Conservation (phyloP, 495 filamentous ascomycete species). For the Cladorrhinum samala region DNA sequence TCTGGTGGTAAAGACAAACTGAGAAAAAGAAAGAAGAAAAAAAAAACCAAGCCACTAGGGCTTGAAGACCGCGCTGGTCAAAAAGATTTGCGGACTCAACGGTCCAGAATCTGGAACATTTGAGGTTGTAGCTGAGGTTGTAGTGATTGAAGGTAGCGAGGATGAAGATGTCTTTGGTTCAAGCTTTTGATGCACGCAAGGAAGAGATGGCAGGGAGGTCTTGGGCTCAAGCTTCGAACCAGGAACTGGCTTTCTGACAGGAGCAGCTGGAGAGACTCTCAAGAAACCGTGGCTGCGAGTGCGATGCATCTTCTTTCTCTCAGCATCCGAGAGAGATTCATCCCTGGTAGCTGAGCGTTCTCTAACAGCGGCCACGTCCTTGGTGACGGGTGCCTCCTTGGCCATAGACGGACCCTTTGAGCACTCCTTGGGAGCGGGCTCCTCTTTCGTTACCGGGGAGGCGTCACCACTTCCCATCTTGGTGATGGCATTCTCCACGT, state of each 20-base stretch:
- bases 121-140: neutral
- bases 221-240: slow-evolving; percentile 19
- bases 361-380: slow-evolving; percentile 2
- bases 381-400: slow-evolving; percentile 3
- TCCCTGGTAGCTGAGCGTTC: slow-evolving; percentile 1
- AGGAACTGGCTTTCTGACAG: slow-evolving; percentile 14
- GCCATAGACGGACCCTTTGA: slow-evolving; percentile 2
- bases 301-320: slow-evolving; percentile 29
- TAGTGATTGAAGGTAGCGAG: slow-evolving; percentile 2
- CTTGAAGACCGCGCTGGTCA: slow-evolving; percentile 41
- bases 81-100: slow-evolving; percentile 28
- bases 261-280: slow-evolving; percentile 11
- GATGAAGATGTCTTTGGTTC: slow-evolving; percentile 7
- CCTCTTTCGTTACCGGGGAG: slow-evolving; percentile 1
- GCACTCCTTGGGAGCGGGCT: neutral
- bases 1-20: neutral
- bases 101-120: neutral
- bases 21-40: neutral
- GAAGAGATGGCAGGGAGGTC: slow-evolving; percentile 12
- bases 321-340: slow-evolving; percentile 19
- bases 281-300: slow-evolving; percentile 37
- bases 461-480: slow-evolving; percentile 36
- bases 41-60: slow-evolving; percentile 10
- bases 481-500: slow-evolving; percentile 56
- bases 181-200: neutral